Conservation (phyloP, 2,329 filamentous ascomycete genomes). For the Ascochyta rabiei region DNA sequence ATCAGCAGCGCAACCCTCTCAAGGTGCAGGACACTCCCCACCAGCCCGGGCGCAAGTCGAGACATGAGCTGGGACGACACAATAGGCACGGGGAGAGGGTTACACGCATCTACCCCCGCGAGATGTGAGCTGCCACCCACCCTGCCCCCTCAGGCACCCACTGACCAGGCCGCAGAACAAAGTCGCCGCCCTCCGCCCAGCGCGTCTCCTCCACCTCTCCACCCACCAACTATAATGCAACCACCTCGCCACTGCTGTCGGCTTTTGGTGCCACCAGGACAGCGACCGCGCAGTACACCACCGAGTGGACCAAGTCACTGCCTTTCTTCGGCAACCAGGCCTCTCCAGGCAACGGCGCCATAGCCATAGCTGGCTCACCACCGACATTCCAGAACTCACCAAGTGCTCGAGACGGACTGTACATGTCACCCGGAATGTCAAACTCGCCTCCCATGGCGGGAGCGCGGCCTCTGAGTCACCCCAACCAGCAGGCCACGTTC, state of each 20-base stretch:
- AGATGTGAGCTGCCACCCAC: conserved; percentile 43
- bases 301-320: conserved; percentile 56
- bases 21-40: conserved; percentile 45
- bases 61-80: conserved; percentile 50
- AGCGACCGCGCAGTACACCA: conserved; percentile 48
- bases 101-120: conserved; percentile 49
- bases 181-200: conserved; percentile 43
- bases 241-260: conserved; percentile 48
- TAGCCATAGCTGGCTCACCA: conserved; percentile 55
- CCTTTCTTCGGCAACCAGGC: conserved; percentile 51
- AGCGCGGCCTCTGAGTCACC: conserved; percentile 53
- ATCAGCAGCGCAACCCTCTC: conserved; percentile 43
- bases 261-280: conserved; percentile 47
- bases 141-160: conserved; percentile 1
- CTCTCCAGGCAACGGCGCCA: conserved; percentile 47
- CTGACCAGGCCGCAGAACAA: conserved; percentile 39
- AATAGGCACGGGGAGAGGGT: conserved; percentile 44
- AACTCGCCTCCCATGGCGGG: conserved; percentile 42
- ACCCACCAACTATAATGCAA: conserved; percentile 43
- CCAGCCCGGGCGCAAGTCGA: conserved; percentile 44
- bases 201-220: conserved; percentile 46
- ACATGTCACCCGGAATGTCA: conserved; percentile 49
- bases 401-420: conserved; percentile 37
- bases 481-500: conserved; percentile 53
- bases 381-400: conserved; percentile 47